Evolutionary conservation across 2,329 filamentous ascomycete species (phyloP), one percentile per base, ranked within the genome.

Genomic region (Lecanicillium sp.): DNA sequence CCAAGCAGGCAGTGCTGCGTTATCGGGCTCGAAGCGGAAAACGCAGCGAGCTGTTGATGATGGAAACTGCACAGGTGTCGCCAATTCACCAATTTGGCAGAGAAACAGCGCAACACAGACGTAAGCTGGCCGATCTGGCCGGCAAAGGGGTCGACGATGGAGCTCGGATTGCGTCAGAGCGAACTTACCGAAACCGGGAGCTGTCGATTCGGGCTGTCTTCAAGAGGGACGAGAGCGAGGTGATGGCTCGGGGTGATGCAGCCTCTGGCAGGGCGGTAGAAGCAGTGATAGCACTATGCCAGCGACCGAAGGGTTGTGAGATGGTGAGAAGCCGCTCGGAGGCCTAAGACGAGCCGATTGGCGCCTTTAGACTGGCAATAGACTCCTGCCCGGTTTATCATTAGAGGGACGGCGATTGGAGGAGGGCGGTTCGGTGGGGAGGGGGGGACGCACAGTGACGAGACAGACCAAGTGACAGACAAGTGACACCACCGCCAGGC

Each of bases 141-240:
- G 12, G 29, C 45, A 30, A 35, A 24, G 29, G 23, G 38, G 38
- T n/a, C 24, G 38, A n/a, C 9, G 14, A 42, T 29, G 32, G 23
- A 41, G 45, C 45, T 36, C 32, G 8, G 30, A 48, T 42, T 48
- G 45, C 45, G 45, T 48, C 38, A 48, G 45, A 20, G 32, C 23
- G 29, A 17, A 48, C 45, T 48, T 48, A 48, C 45, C 45, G 38
- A 48, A 48, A 48, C 45, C 23, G 42, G 45, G 38, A 48, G 45
- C 38, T 32, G 27, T 47, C 36, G 27, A 46, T n/a, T 46, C 11
- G 36, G n/a, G 29, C 2, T 15, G 3, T 21, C 29, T n/a, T n/a
- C n/a, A n/a, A n/a, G n/a, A 36, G 10, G 38, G 37, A 24, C 14
- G 21, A 27, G 27, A 17, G 15, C 17, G 29, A 24, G 17, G 26